These are phyloP conservation scores for Tirmania nivea DNA, from an alignment of 495 filamentous ascomycete genomes.

Conservation along the genomic window DNA sequence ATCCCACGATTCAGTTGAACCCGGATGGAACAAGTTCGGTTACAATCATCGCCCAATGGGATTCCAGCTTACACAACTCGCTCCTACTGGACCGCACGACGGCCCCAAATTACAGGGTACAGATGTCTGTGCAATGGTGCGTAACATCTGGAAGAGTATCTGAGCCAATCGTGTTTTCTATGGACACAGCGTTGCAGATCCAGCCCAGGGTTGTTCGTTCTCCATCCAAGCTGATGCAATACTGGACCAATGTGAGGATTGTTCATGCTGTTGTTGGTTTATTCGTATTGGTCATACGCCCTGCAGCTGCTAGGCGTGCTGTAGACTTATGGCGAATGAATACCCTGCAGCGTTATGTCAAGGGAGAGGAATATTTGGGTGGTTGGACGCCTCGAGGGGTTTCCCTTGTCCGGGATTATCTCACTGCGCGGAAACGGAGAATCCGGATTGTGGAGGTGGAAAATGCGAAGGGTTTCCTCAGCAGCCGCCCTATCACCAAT, in stretches of 20 bases:
- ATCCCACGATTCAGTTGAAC: slow-evolving; percentile 57
- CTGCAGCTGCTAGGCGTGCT: slow-evolving; percentile 69
- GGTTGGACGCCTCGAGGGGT: slow-evolving; percentile 78
- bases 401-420: slow-evolving; percentile 65
- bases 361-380: slow-evolving; percentile 68
- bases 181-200: slow-evolving; percentile 61
- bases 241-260: slow-evolving; percentile 67
- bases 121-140: slow-evolving; percentile 68
- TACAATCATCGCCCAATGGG: slow-evolving; percentile 77
- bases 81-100: slow-evolving; percentile 75
- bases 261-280: slow-evolving; percentile 69
- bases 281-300: slow-evolving; percentile 67
- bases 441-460: slow-evolving; percentile 57
- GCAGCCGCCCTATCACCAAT: neutral
- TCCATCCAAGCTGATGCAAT: slow-evolving; percentile 61
- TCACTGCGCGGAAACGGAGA: slow-evolving; percentile 44
- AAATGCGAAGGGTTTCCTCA: slow-evolving; percentile 47
- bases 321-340: slow-evolving; percentile 95
- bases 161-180: slow-evolving; percentile 62
- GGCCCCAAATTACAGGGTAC: slow-evolving; percentile 73
- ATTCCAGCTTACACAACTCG: slow-evolving; percentile 80
- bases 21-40: slow-evolving; percentile 81
- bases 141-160: slow-evolving; percentile 56
- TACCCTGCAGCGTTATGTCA: slow-evolving; percentile 78
- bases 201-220: slow-evolving; percentile 65